Conservation (phyloP, 2,329 filamentous ascomycete species). For the Anthostomella pinea region DNA sequence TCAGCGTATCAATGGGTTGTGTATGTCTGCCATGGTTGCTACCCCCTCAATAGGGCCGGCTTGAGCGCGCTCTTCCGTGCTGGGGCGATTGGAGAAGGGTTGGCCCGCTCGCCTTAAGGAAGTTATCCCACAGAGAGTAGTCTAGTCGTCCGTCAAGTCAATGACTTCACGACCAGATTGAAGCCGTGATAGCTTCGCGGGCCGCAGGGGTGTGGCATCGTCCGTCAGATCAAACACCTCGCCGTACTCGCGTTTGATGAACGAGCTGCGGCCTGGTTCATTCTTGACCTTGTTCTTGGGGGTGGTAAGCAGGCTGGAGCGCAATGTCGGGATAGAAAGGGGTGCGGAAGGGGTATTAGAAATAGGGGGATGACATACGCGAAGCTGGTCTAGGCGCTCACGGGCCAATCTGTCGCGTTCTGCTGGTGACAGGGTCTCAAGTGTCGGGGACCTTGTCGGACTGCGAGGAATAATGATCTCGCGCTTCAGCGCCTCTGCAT, state of each 20-base stretch:
- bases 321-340: background rate
- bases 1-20: too few species aligned
- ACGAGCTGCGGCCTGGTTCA: constrained; percentile 1
- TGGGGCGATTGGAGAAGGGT: too few species aligned
- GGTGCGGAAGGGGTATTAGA: too few species aligned
- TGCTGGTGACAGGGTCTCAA: constrained; percentile 20
- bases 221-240: constrained; percentile 28
- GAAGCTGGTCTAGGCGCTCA: constrained; percentile 28
- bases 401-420: constrained; percentile 29
- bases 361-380: constrained; percentile 19
- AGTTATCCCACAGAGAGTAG: too few species aligned
- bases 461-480: constrained; percentile 31
- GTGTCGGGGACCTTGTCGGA: constrained; percentile 17
- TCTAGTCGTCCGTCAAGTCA: constrained; percentile 26
- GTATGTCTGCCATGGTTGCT: too few species aligned
- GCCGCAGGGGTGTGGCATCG: constrained; percentile 6
- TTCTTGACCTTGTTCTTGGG: constrained; percentile 16
- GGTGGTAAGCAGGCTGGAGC: background rate
- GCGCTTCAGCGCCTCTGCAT: constrained; percentile 31
- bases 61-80: too few species aligned
- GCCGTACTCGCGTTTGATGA: constrained; percentile 28
- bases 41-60: too few species aligned
- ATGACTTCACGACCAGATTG: constrained; percentile 14
- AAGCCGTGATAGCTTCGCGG: constrained; percentile 15
- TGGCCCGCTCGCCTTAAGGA: too few species aligned